Evolutionary conservation across 2,329 filamentous ascomycete genomes (phyloP).

Genomic region (Corinectria fuckeliana): DNA sequence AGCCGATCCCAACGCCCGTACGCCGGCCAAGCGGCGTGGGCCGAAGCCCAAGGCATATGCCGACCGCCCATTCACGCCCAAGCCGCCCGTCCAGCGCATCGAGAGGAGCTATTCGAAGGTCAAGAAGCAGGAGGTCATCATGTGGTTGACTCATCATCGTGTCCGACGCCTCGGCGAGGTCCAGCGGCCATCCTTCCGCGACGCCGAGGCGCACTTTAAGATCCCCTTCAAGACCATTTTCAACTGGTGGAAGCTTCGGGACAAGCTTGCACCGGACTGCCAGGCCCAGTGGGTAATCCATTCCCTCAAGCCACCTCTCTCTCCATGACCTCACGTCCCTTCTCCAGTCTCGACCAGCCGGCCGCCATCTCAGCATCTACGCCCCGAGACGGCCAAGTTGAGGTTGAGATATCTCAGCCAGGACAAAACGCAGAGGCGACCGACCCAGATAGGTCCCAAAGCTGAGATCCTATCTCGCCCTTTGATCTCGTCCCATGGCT

Average conservation of each 20-base stretch:
- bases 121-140: neutral
- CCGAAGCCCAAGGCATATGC: neutral
- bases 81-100: neutral
- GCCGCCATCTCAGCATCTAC: no score
- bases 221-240: neutral
- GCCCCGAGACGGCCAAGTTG: neutral
- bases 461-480: conserved; percentile 23
- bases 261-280: no score
- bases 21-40: neutral
- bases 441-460: neutral
- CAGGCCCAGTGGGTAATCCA: no score
- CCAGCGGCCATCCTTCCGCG: neutral
- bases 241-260: neutral
- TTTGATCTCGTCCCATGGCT: neutral
- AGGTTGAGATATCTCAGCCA: neutral
- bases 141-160: neutral
- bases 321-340: no score
- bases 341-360: no score
- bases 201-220: neutral
- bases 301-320: no score
- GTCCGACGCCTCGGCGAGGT: neutral
- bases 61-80: neutral
- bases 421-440: neutral
- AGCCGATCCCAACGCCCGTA: neutral
- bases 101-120: neutral